phyloP scores from a whole-genome alignment of 2,329 filamentous ascomycete genomes.

The Epichloe festucae region DNA sequence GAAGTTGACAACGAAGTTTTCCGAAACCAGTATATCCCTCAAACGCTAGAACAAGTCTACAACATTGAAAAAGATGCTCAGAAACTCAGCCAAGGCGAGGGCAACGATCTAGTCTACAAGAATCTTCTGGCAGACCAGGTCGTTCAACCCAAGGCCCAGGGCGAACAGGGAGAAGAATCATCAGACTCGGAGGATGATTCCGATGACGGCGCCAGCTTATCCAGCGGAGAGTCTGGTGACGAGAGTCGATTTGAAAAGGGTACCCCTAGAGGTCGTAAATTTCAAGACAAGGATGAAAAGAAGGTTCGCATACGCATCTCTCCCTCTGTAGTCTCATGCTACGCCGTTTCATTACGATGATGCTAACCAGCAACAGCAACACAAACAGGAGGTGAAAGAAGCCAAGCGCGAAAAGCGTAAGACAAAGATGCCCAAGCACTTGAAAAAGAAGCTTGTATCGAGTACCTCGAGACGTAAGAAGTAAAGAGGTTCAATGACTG shows the following conservation, averaged over 20 bases:
- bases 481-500: constrained; percentile 17
- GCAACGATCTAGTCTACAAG: constrained; percentile 69
- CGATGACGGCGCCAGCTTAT: constrained; percentile 35
- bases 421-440: constrained; percentile 89
- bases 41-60: constrained; percentile 91
- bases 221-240: constrained; percentile 29
- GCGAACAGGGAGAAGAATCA: constrained; percentile 27
- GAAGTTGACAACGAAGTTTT: constrained; percentile 87
- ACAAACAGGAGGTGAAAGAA: constrained; percentile 87
- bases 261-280: constrained; percentile 64
- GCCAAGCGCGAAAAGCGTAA: constrained; percentile 88
- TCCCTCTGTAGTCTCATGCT: neutral
- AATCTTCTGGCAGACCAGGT: constrained; percentile 66
- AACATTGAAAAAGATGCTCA: constrained; percentile 86
- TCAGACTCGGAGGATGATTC: constrained; percentile 27
- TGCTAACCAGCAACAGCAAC: constrained; percentile 30
- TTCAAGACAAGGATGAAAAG: constrained; percentile 86
- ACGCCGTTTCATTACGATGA: neutral
- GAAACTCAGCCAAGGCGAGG: constrained; percentile 59
- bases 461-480: constrained; percentile 51
- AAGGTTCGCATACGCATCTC: constrained; percentile 34
- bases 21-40: constrained; percentile 90
- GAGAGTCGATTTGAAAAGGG: constrained; percentile 51
- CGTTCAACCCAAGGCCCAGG: constrained; percentile 24
- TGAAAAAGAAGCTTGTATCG: constrained; percentile 80